Evolutionary conservation across 495 filamentous ascomycete genomes (phyloP), one percentile per base, ranked within the genome.

Genomic region (Bacidia gigantensis): DNA sequence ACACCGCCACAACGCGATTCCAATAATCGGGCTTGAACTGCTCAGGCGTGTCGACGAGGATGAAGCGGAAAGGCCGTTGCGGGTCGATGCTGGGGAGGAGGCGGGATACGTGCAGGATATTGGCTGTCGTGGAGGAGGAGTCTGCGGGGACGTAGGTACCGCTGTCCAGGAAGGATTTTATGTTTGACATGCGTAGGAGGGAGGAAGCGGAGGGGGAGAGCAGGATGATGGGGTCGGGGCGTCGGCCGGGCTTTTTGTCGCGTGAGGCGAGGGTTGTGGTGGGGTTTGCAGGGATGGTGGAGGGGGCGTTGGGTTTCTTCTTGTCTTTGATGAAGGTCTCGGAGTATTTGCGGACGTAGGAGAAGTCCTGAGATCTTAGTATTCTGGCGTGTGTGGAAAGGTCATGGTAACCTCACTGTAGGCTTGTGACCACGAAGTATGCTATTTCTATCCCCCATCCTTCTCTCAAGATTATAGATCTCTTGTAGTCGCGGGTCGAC

Each of bases 21-120:
- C 92, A 99, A 70, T 97, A 96, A 62, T 97, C 89, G 1, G 92
- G 92, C 65, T 92, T 92, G 74, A 99, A 99, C 67, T 93, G 83
- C 60, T 92, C 82, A 0, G 87, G 82, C 11, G 79, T 81, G 63
- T 99, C 92, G 49, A 96, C 90, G 21, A 99, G 79, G 60, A 95
- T 87, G 71, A 99, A 97, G 48, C 89, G 84, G 59, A 93, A 80
- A 2, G 89, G 82, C 20, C 82, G 82, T 26, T 69, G 67, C 1
- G 82, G 64, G 50, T 84, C 79, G 62, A 92, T 81, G 42, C 80
- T 75, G 45, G 88, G 89, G 35, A 97, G 69, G 1, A 80, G 71
- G 18, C 92, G 87, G 44, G 76, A 76, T 50, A 97, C 78, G 63
- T 95, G 83, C 47, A 96, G 75, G 70, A 97, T 84, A 46, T 84